A percentile compares a stretch with the other conserved stretches of the same genome.
Evolutionary conservation across 2,329 filamentous ascomycete genomes (phyloP).

Genomic region (Aspergillus brunneoviolaceus): DNA sequence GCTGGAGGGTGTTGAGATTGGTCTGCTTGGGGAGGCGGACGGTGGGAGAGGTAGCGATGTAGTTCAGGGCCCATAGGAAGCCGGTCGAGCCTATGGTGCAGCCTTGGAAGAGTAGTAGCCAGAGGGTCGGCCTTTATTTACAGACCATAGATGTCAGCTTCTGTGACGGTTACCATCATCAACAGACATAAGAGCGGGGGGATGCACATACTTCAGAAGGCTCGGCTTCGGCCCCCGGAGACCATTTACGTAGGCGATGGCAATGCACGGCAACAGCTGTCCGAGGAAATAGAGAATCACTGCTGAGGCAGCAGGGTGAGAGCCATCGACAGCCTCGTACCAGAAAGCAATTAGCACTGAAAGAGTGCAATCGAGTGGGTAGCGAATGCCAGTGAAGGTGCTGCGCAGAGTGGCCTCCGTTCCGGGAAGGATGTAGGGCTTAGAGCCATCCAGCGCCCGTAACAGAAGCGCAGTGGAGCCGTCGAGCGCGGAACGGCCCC

Average conservation of each 20-base stretch:
- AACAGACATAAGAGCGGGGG: too few species aligned
- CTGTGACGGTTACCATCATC: too few species aligned
- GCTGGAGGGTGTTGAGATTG: background rate
- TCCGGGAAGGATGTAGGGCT: background rate
- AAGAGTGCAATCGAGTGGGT: background rate
- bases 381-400: background rate
- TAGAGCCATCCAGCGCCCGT: background rate
- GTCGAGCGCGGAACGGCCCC: background rate
- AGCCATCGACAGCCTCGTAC: constrained; percentile 3
- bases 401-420: background rate
- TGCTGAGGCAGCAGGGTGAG: background rate
- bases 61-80: background rate
- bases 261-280: background rate
- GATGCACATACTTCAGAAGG: background rate
- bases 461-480: background rate
- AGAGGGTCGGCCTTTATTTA: background rate
- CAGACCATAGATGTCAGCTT: too few species aligned
- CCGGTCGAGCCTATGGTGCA: background rate
- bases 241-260: background rate
- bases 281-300: constrained; percentile 3
- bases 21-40: background rate
- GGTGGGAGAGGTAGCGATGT: background rate
- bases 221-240: background rate
- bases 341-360: background rate
- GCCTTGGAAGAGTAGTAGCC: constrained; percentile 4